Base-by-base conservation (phyloP, 1,284 basidiomycete genomes). In the Rhodotorula sp. region DNA sequence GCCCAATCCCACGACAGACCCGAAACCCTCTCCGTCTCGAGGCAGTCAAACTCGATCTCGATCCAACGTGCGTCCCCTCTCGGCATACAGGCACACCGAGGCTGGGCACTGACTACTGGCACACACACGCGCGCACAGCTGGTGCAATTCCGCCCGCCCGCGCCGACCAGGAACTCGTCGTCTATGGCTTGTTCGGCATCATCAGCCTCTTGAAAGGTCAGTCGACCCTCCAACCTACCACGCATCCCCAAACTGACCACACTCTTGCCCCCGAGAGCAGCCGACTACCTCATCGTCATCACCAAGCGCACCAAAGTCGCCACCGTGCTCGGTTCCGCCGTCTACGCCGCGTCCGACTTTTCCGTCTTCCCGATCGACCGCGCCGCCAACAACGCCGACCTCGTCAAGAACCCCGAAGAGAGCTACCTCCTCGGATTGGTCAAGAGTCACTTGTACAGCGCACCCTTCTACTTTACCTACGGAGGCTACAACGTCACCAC, bases 341-440 rank as follows among this genome's bases (percentile, higher is more conserved):
- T 99, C 77, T 98, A 90, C 83, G 87, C 89, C 64, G 92, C 93
- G 22, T 91, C 91, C 46, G 91, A 95, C 79, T 98, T 94, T 82
- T 89, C 94, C 68, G 88, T 98, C 66, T 88, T 96, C 42, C 94
- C 95, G 17, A 82, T 99, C 48, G 82, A 83, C 33, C 77, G 88
- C 84, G 80, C 87, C 60, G 88, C 89, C 26, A 85, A 87, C 14
- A 30, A n/a, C 33, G 85, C 87, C 59, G 84, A 85, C 67, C 86
- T 90, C 30, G 81, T 83, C 51, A 60, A 55, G 79, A 89, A 95
- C 79, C 89, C 91, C 0, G 88, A 94, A 42, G 95, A 99, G 83
- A 87, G 88, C 48, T 91, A 95, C 79, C 84, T 98, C 4, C 83
- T 98, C 48, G 88, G 87, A 12, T 87, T 99, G 45, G 87, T 98